These are phyloP conservation scores for Teunomyces cretensis DNA, from an alignment of 805 yeast genomes.

Conservation along the genomic window DNA sequence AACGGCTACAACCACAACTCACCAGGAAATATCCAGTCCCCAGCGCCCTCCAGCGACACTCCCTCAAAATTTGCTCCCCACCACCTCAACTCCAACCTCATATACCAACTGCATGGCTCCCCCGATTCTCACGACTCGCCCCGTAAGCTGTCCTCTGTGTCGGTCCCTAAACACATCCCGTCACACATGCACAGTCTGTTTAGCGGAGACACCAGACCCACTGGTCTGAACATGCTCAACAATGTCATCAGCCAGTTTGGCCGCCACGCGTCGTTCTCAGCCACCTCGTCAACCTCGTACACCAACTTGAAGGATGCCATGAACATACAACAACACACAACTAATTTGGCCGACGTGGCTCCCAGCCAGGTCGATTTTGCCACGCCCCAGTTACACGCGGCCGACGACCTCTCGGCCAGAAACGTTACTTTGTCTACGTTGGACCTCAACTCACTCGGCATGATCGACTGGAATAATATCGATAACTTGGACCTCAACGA, in stretches of 20 bases:
- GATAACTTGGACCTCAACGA: constrained; percentile 25
- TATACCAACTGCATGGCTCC: neutral
- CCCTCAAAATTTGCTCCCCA: constrained; percentile 11
- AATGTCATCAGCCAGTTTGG: constrained; percentile 4
- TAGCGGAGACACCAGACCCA: neutral
- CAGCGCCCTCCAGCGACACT: constrained; percentile 3
- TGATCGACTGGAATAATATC: constrained; percentile 27
- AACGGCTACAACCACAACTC: constrained; percentile 23
- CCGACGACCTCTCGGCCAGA: constrained; percentile 36
- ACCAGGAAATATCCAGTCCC: constrained; percentile 15
- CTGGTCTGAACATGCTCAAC: neutral
- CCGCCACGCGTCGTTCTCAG: constrained; percentile 63
- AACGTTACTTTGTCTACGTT: constrained; percentile 32
- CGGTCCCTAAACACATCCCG: constrained; percentile 7
- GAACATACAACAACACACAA: constrained; percentile 30
- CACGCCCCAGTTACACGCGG: constrained; percentile 70
- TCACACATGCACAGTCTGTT: constrained; percentile 2
- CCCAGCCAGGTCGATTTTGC: constrained; percentile 78
- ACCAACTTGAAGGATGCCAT: constrained; percentile 49
- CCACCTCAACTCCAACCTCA: neutral
- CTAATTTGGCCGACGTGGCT: constrained; percentile 37
- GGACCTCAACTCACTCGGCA: constrained; percentile 36
- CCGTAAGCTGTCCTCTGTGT: constrained; percentile 1
- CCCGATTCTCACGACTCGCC: constrained; percentile 2
- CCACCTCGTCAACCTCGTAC: constrained; percentile 61